Base-by-base conservation (phyloP, 805 yeast genomes). In the Ogataea trehalophila region DNA sequence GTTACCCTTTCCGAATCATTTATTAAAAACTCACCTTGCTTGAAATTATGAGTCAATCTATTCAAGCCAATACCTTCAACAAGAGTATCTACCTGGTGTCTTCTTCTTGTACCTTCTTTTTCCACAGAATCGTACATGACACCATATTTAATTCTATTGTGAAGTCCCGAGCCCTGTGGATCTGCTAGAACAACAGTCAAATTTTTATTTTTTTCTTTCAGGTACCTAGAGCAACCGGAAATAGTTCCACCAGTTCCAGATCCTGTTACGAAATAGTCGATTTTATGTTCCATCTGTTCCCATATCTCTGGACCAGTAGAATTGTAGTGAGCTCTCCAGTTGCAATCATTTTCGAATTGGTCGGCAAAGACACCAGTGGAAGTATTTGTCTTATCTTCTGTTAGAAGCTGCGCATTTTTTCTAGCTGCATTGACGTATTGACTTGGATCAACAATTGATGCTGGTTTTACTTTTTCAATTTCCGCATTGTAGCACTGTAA, bases 181-280 rank as follows among this genome's bases (percentile, higher is more conserved):
- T 92, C 99, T 0, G 97, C 96, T 31, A 94, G 69, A 3, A 87
- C 74, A 1, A 85, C 76, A 40, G 67, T 71, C 0, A 85, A 60
- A 0, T 61, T 41, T 0, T 71, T 61, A 16, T 71, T 59, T 35
- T 70, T 62, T 45, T 73, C 79, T 59, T 83, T 88, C 58, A 92
- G 73, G 66, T 74, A 94, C 50, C 75, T 75, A 3, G 95, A 79
- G 29, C 90, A 90, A 47, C 99, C 99, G n/a, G 95, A 74, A 41
- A 92, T 88, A 2, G 99, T 94, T 48, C 99, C 99, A 44, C 94
- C 99, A 0, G 99, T 92, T 11, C 99, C 99, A 33, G 96, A 87
- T 0, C 98, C 98, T 2, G 92, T 78, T 38, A 94, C 81, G 63
- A 92, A 90, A 42, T 74, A 82, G 62, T 89, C 95, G 8, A 92